Base-by-base conservation (phyloP, 2,329 filamentous ascomycete genomes). In the Teratosphaeria nubilosa region DNA sequence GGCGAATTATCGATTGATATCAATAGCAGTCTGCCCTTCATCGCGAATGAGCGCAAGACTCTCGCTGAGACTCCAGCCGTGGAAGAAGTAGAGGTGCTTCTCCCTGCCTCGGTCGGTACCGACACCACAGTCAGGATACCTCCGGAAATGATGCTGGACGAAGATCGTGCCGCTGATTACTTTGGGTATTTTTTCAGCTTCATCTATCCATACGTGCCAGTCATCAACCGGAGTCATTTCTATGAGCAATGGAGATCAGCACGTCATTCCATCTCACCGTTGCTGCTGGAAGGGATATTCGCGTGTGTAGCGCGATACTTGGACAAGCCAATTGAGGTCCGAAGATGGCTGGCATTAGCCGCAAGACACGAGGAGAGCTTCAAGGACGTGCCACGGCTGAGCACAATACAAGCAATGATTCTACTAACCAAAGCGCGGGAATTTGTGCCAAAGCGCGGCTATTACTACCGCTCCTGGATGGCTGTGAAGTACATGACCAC, bases 381-480 rank as follows among this genome's bases (percentile, higher is more conserved):
- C 72, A 91, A 95, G 82, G 92, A 96, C 67, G 85, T 92, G 25
- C 91, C 92, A 1, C 82, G 92, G 54, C 70, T 97, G 53, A 96
- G 90, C 73, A 97, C 94, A 0, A 85, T 97, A 10, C 92, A 97
- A 74, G 92, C 91, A 2, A 78, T 96, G 61, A 76, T 96, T 51
- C 86, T 97, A 51, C 80, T 96, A 20, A 76, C 96, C 51, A 97
- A 97, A 72, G 94, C 92, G 1, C 83, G 91, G 62, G 92, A 97
- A 73, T 88, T 89, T n/a, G 85, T 88, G 9, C 91, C 92, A 0
- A 95, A 95, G 70, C 85, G 90, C 60, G 94, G 94, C 1, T 97
- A 97, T 70, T 97, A 94, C 73, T 97, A 94, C 74, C 86, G 92
- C 41, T 97, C 94, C 0, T 97, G 94, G 92, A 95, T 96, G 84